Percentiles rank a stretch among this genome's conserved stretches.
These are phyloP conservation scores for Plasmodium relictum DNA, from an alignment of 169 alveolate genomes.

Conservation along the genomic window DNA sequence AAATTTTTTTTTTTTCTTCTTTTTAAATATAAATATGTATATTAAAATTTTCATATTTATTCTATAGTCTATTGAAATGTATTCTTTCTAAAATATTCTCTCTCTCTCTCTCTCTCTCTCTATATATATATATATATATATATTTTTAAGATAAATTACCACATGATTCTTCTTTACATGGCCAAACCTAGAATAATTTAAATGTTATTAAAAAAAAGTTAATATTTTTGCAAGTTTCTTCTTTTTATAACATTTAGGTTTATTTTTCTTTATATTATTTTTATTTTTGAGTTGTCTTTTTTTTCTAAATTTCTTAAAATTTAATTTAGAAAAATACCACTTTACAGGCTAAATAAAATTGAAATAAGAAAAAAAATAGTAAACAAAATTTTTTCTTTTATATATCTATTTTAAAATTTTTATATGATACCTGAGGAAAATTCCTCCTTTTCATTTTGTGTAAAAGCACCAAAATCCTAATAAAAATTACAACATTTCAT, in stretches of 20 bases:
- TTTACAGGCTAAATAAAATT: slow-evolving; percentile 50
- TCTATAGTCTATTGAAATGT: too few species aligned
- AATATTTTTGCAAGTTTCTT: neutral
- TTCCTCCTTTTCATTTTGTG: slow-evolving; percentile 70
- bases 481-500: neutral
- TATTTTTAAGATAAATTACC: slow-evolving; percentile 8
- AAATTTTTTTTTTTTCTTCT: neutral
- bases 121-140: neutral
- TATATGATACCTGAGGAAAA: slow-evolving; percentile 52
- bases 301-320: neutral
- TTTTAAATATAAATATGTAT: too few species aligned
- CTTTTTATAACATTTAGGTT: neutral
- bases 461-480: slow-evolving; percentile 65
- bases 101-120: too few species aligned
- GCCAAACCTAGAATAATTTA: slow-evolving; percentile 52
- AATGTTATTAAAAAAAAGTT: neutral
- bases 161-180: slow-evolving; percentile 66
- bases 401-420: neutral
- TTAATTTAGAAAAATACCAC: slow-evolving; percentile 23
- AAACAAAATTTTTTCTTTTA: neutral
- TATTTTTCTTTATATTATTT: neutral
- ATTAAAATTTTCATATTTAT: too few species aligned
- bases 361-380: slow-evolving; percentile 16
- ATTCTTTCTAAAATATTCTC: neutral
- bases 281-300: neutral